phyloP scores from a whole-genome alignment of 2,329 filamentous ascomycete genomes.

The Cyphellophora europaea region DNA sequence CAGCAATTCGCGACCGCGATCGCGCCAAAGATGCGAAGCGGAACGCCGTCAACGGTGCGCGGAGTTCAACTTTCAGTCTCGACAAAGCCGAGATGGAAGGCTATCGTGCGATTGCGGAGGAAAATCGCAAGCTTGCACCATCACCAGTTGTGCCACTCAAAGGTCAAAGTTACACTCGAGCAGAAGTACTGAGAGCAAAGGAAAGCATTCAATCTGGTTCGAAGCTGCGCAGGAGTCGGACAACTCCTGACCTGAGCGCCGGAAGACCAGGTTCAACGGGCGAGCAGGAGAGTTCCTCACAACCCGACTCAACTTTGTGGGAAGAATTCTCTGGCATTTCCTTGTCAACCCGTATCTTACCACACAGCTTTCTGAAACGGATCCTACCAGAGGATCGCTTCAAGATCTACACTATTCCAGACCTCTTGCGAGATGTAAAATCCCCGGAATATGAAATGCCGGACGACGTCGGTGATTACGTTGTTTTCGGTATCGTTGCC shows the following conservation, averaged over 20 bases:
- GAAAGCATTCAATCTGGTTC: background rate
- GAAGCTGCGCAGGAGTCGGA: background rate
- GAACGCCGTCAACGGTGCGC: conserved; percentile 27
- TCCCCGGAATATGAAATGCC: conserved; percentile 70
- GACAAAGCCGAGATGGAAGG: conserved; percentile 34
- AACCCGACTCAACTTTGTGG: conserved; percentile 53
- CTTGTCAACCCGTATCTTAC: conserved; percentile 71
- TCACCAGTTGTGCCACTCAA: conserved; percentile 36
- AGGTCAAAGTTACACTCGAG: conserved; percentile 51
- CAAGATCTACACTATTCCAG: conserved; percentile 57
- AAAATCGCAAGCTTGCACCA: conserved; percentile 17
- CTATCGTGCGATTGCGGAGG: conserved; percentile 29
- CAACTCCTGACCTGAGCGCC: background rate
- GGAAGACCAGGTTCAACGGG: background rate
- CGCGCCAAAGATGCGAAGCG: conserved; percentile 28
- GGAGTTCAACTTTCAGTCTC: conserved; percentile 33
- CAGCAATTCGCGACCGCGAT: conserved; percentile 49
- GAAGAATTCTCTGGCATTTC: conserved; percentile 82
- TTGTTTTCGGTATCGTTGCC: conserved; percentile 79
- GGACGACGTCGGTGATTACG: conserved; percentile 78
- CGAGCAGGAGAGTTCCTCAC: background rate
- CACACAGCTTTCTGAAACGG: conserved; percentile 69
- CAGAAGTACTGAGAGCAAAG: conserved; percentile 42
- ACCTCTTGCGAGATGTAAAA: conserved; percentile 72
- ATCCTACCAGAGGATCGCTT: conserved; percentile 69